Evolutionary conservation across 1,284 basidiomycete species (phyloP), one percentile per base, ranked within the genome.

Genomic region (Leccinum solheimii): DNA sequence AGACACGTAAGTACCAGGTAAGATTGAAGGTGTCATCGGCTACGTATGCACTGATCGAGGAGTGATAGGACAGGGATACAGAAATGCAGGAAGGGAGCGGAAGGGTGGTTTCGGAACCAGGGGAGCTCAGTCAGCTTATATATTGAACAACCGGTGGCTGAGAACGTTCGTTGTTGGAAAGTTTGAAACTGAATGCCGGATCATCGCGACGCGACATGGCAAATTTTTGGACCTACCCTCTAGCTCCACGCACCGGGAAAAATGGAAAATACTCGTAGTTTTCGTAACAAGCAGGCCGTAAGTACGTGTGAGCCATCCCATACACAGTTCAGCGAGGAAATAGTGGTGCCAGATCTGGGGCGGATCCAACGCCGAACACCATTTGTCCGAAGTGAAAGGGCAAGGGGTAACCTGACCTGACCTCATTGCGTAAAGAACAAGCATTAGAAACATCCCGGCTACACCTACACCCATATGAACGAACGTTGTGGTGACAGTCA

Each of bases 131-230:
- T 52, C 45, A 43, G 45, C 26, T 75, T 72, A 70, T 72, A 69
- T 76, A 76, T 55, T n/a, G 61, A 36, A 14, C 53, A 55, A 7
- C 21, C n/a, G 61, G 58, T 69, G 73, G 72, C 69, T 75, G 70
- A 61, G 66, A 72, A 69, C 55, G 27, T 60, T 36, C 34, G 30
- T 32, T 45, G 51, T 55, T 53, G 13, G 49, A 26, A 26, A 26
- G 49, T 23, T 23, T 51, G 58, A 55, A 52, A 48, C 36, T 59
- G 27, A 52, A 60, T 64, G 36, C 64, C 59, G 53, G 58, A 58
- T 21, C 43, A 55, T 51, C 16, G 27, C 11, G 38, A 45, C 36
- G 58, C 19, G 10, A 55, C n/a, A 19, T 58, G 27, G 36, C 32
- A 49, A 45, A 19, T 0, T 21, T 66, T 56, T 50, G 51, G 27